Evolutionary conservation across 139 green algal genomes (phyloP), one percentile per base, ranked within the genome.

Genomic region (Chlorella sp.): DNA sequence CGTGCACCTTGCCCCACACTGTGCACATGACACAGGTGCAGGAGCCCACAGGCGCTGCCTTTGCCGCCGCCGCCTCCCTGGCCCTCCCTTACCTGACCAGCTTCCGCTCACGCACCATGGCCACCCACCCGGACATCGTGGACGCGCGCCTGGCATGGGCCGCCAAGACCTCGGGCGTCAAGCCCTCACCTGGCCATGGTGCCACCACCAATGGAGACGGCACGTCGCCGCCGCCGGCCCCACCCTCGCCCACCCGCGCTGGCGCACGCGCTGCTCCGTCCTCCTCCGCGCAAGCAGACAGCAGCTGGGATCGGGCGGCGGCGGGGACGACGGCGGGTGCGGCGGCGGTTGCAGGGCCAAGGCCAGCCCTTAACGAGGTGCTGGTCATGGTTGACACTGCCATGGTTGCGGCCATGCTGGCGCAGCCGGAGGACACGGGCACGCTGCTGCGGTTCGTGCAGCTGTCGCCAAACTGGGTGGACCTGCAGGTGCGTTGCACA

Each of bases 301-400:
- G n/a, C n/a, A n/a, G n/a, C n/a, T n/a, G n/a, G n/a, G n/a, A n/a
- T n/a, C n/a, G n/a, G n/a, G n/a, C n/a, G n/a, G n/a, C n/a, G n/a
- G n/a, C n/a, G n/a, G n/a, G n/a, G n/a, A n/a, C n/a, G n/a, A n/a
- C n/a, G n/a, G n/a, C n/a, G n/a, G n/a, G 17, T 55, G 42, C 42
- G 10, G 42, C 10, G 42, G 17, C 10, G 42, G 17, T 55, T 10
- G 42, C 17, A 24, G 42, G 42, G 42, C 10, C 10, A 24, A 17
- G 10, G 42, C 42, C 42, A 10, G 42, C 10, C 17, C 10, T 17
- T 17, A 55, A 17, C 17, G 29, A 50, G 55, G 61, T 65, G 31
- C 76, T 82, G 68, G 64, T 72, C 0, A 64, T 86, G 0, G 73
- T 95, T 55, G 92, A 97, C 75, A 96, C 92, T 0, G 91, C 92